Evolutionary conservation across 176 grass and related monocot species (phyloP).

Genomic region (Carex cristatella): DNA sequence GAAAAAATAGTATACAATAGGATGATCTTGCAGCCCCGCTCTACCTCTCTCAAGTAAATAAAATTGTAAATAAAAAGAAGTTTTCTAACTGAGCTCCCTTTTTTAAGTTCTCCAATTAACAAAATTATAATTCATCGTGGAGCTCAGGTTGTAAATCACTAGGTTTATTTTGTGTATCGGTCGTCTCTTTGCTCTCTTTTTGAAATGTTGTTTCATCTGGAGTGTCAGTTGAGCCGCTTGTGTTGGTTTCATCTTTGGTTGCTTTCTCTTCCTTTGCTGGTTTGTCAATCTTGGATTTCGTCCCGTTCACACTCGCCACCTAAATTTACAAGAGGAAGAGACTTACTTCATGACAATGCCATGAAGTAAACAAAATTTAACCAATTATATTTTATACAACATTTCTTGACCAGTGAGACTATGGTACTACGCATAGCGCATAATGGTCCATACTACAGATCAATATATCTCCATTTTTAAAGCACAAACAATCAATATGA

Average conservation of each 20-base stretch:
- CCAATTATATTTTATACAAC: background rate
- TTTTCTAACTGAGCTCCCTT: background rate
- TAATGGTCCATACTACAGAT: no score
- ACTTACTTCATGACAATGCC: background rate
- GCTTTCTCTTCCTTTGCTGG: conserved; percentile 51
- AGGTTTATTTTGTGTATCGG: conserved; percentile 22
- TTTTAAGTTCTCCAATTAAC: conserved; percentile 4
- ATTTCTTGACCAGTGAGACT: background rate
- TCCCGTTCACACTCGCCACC: conserved; percentile 82
- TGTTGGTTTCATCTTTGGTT: conserved; percentile 39
- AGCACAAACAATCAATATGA: no score
- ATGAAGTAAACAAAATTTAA: background rate
- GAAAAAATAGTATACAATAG: conserved; percentile 6
- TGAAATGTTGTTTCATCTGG: conserved; percentile 22
- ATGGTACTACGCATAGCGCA: no score
- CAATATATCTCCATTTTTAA: no score
- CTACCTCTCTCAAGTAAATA: conserved; percentile 9
- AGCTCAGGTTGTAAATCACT: conserved; percentile 44
- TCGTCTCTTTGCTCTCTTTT: conserved; percentile 30
- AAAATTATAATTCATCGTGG: conserved; percentile 85
- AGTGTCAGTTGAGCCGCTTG: conserved; percentile 32
- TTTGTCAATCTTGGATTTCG: conserved; percentile 95
- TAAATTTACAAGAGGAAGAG: conserved; percentile 16
- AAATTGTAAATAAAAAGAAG: conserved; percentile 15
- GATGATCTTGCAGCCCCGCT: background rate